A percentile compares a stretch with the other conserved stretches of the same genome.
Conservation (phyloP, 2,329 filamentous ascomycete genomes). For the Botrytis medusae region DNA sequence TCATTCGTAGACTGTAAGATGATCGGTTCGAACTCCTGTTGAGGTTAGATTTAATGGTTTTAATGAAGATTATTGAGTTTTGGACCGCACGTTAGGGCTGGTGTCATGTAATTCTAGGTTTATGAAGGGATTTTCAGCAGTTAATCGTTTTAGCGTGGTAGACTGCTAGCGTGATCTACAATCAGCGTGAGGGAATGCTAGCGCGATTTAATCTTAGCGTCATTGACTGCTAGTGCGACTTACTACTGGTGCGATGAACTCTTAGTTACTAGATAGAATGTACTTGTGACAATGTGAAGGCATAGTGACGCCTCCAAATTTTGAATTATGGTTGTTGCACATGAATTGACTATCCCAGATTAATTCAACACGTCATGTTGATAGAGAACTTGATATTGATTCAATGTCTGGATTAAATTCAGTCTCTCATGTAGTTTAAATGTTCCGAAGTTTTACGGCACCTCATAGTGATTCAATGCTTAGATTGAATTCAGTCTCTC, state of each 20-base stretch:
- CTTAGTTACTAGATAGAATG: background rate
- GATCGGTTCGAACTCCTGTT: background rate
- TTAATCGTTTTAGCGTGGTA: background rate
- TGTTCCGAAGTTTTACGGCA: too few relatives aligned
- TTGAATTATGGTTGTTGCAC: background rate
- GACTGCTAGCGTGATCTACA: background rate
- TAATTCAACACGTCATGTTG: background rate
- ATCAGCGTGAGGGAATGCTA: too few relatives aligned
- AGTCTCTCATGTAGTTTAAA: background rate
- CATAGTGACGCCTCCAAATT: background rate
- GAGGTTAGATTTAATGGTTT: background rate
- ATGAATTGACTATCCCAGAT: background rate
- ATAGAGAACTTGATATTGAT: accelerated
- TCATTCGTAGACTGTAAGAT: background rate
- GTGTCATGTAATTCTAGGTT: background rate
- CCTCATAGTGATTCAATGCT: accelerated
- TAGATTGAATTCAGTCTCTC: too few relatives aligned
- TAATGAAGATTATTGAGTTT: background rate
- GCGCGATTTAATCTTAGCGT: too few relatives aligned
- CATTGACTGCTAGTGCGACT: background rate
- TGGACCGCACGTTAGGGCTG: background rate
- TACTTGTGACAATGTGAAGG: background rate
- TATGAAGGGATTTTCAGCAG: background rate
- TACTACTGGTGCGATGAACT: too few relatives aligned
- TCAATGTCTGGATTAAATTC: too few relatives aligned